Conservation (phyloP, 305 asterid species). For the Salvia sclarea region DNA sequence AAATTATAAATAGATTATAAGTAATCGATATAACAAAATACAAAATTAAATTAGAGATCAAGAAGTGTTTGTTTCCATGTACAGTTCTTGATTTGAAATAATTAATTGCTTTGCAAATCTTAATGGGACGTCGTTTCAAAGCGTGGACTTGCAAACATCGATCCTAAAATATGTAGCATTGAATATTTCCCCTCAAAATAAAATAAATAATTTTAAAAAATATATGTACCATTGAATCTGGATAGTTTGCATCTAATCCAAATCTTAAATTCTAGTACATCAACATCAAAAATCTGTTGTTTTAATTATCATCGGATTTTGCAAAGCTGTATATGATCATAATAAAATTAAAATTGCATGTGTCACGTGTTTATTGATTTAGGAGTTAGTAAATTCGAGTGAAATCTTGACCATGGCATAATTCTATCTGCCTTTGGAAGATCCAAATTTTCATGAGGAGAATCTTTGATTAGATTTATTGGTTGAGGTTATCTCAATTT, state of each 20-base stretch:
- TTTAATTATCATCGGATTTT: background rate
- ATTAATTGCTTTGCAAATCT: background rate
- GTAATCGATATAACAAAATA: background rate
- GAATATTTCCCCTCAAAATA: too few relatives aligned
- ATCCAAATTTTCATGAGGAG: background rate
- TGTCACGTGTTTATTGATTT: slow-evolving; percentile 2
- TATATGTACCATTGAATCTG: slow-evolving; percentile 34
- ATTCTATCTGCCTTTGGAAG: background rate
- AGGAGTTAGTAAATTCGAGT: background rate
- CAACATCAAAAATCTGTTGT: background rate
- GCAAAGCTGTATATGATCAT: background rate
- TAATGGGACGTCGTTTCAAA: slow-evolving; percentile 26
- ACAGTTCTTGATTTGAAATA: background rate
- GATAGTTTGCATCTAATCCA: slow-evolving; percentile 24
- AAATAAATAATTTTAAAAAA: too few relatives aligned
- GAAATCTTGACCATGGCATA: background rate
- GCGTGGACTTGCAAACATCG: slow-evolving; percentile 6
- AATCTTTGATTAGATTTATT: background rate
- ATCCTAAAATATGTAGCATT: slow-evolving; percentile 24
- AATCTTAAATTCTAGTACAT: background rate
- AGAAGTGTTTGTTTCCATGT: background rate
- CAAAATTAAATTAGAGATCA: background rate
- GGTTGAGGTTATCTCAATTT: background rate
- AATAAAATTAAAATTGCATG: background rate
- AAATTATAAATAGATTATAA: too few relatives aligned